Percentiles rank a stretch among this genome's conserved stretches.
These are phyloP conservation scores for Rhodocollybia butyracea DNA, from an alignment of 768 basidiomycete species.

Conservation along the genomic window DNA sequence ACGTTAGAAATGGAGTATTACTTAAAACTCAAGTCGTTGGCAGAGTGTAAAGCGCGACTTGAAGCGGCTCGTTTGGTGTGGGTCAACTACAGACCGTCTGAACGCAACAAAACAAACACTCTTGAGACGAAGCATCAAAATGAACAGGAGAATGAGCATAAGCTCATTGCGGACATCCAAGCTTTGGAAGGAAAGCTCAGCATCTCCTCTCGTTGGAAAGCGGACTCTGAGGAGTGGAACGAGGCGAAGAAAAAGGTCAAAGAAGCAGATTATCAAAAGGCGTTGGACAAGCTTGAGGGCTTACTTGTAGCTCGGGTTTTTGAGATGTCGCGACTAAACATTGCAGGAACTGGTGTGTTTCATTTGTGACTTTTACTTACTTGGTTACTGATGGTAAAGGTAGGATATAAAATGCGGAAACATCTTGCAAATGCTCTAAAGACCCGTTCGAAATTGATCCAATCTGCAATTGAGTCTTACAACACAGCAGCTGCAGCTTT, in stretches of 20 bases:
- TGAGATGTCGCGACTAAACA: slow-evolving; percentile 16
- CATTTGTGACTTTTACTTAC: background rate
- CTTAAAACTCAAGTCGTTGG: no score
- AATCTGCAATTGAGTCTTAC: background rate
- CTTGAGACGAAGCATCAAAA: background rate
- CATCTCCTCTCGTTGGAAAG: background rate
- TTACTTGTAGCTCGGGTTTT: slow-evolving; percentile 17
- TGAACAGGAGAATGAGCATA: background rate
- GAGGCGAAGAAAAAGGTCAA: slow-evolving; percentile 1
- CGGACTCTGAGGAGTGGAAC: slow-evolving; percentile 1
- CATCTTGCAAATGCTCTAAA: slow-evolving; percentile 22
- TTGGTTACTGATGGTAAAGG: slow-evolving; percentile 14
- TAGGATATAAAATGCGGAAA: slow-evolving; percentile 24
- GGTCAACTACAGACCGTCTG: background rate
- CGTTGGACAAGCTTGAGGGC: slow-evolving; percentile 15
- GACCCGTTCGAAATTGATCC: background rate
- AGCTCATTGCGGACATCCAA: background rate
- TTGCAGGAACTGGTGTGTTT: slow-evolving; percentile 21
- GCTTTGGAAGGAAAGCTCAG: background rate
- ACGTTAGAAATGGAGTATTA: no score
- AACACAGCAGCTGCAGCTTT: background rate
- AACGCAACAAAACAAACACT: no score
- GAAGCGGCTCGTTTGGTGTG: background rate
- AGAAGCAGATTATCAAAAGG: slow-evolving; percentile 6
- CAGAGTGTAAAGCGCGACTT: background rate